Percentiles rank a stretch among this genome's conserved stretches.
Evolutionary conservation across 345 rosid genomes (phyloP).

Genomic region (Limnanthes douglasii): DNA sequence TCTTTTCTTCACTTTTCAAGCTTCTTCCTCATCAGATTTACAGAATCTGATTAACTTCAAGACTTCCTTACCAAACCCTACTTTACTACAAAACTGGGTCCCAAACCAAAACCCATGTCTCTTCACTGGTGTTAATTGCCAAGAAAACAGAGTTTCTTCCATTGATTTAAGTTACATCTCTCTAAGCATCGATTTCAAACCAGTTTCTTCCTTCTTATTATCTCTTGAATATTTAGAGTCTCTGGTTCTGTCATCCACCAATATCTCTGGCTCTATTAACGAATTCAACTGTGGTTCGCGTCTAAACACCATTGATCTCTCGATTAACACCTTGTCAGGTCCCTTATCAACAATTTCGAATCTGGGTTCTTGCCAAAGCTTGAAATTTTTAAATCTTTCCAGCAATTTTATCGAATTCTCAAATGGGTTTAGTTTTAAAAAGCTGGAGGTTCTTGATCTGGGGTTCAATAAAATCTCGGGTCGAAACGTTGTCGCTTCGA

Average conservation of each 20-base stretch:
- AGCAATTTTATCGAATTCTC: constrained; percentile 33
- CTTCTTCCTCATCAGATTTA: constrained; percentile 11
- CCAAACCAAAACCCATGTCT: constrained; percentile 44
- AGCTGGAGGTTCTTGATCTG: constrained; percentile 60
- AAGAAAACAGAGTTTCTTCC: constrained; percentile 35
- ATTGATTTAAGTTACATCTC: constrained; percentile 29
- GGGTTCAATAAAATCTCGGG: constrained; percentile 47
- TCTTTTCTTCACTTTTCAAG: constrained; percentile 15
- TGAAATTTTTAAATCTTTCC: constrained; percentile 50
- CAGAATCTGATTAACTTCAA: constrained; percentile 55
- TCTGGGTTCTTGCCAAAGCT: constrained; percentile 35
- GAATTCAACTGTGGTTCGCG: constrained; percentile 55
- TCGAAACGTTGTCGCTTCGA: constrained; percentile 32
- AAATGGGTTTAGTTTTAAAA: constrained; percentile 26
- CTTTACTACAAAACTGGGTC: constrained; percentile 46
- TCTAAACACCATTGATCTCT: constrained; percentile 58
- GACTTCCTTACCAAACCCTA: constrained; percentile 24
- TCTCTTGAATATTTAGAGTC: constrained; percentile 38
- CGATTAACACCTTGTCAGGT: constrained; percentile 50
- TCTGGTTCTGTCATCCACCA: constrained; percentile 25
- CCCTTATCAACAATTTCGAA: constrained; percentile 29
- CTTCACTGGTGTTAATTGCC: constrained; percentile 57
- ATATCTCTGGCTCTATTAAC: constrained; percentile 50
- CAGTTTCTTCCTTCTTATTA: constrained; percentile 38
- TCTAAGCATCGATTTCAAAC: constrained; percentile 36